Evolutionary conservation across 1,284 basidiomycete genomes (phyloP).

Genomic region (Fomitopsis palustris): DNA sequence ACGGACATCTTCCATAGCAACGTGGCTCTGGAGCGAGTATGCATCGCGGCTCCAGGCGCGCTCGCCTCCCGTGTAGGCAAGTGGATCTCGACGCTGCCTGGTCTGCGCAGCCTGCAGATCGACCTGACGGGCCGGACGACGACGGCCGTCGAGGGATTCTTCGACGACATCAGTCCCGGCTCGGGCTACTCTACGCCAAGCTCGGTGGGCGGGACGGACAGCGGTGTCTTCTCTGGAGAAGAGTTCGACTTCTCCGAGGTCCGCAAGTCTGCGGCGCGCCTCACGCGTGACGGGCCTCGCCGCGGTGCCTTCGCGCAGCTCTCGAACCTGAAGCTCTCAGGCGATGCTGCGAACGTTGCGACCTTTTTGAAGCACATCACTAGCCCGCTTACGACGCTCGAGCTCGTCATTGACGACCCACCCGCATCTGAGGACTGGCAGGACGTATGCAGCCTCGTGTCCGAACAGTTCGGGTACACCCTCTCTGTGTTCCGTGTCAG

Average conservation of each 20-base stretch:
- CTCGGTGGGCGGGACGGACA: conserved; percentile 62
- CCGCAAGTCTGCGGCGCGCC: conserved; percentile 58
- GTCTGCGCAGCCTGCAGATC: conserved; percentile 58
- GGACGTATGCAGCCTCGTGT: conserved; percentile 58
- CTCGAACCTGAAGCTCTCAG: conserved; percentile 60
- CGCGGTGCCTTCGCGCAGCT: conserved; percentile 51
- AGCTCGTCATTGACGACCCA: conserved; percentile 73
- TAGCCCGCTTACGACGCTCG: conserved; percentile 55
- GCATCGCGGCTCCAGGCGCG: conserved; percentile 67
- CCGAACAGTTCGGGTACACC: conserved; percentile 54
- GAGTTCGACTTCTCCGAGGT: conserved; percentile 70
- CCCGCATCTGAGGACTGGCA: conserved; percentile 70
- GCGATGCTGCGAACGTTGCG: conserved; percentile 61
- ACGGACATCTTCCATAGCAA: conserved; percentile 60
- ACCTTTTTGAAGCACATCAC: conserved; percentile 68
- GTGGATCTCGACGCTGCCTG: conserved; percentile 60
- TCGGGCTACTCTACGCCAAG: conserved; percentile 68
- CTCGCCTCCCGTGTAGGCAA: conserved; percentile 62
- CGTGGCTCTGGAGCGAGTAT: conserved; percentile 54
- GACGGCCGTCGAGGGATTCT: conserved; percentile 72
- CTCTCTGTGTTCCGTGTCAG: conserved; percentile 57
- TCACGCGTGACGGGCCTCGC: conserved; percentile 47
- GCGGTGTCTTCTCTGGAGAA: conserved; percentile 70
- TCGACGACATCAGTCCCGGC: conserved; percentile 57
- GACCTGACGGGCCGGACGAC: conserved; percentile 65